Evolutionary conservation across 805 yeast genomes (phyloP).

Genomic region (Yarrowia yakushimensis): DNA sequence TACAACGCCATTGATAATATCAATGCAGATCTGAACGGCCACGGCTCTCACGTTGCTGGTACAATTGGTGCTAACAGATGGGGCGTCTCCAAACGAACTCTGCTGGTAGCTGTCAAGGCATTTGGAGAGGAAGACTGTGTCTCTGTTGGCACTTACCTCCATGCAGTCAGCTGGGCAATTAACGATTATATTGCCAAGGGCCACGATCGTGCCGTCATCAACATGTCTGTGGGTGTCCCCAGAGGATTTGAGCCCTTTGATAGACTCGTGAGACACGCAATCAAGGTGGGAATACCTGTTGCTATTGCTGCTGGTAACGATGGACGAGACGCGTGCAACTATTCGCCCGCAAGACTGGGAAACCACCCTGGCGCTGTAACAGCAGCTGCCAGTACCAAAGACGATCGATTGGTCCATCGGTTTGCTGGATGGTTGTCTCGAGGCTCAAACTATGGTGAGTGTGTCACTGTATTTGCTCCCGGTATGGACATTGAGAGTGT

Average conservation of each 20-base stretch:
- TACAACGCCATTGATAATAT: conserved; percentile 43
- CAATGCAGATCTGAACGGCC: conserved; percentile 53
- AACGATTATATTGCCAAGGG: conserved; percentile 29
- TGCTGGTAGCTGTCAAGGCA: conserved; percentile 54
- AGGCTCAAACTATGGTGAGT: conserved; percentile 52
- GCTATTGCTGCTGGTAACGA: conserved; percentile 22
- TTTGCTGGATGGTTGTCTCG: conserved; percentile 39
- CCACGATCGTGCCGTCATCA: conserved; percentile 9
- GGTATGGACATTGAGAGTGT: conserved; percentile 80
- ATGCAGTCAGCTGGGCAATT: conserved; percentile 56
- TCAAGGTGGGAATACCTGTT: conserved; percentile 36
- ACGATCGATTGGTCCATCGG: neutral
- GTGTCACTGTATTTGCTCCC: conserved; percentile 96
- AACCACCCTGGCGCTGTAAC: conserved; percentile 38
- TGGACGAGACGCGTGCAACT: conserved; percentile 14
- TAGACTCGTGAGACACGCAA: conserved; percentile 37
- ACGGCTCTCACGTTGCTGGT: conserved; percentile 62
- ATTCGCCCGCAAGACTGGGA: conserved; percentile 9
- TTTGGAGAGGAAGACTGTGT: conserved; percentile 53
- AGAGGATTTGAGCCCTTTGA: conserved; percentile 29
- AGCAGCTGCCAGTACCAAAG: conserved; percentile 13
- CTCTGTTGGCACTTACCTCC: conserved; percentile 51
- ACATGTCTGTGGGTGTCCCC: conserved; percentile 42
- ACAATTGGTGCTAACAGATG: conserved; percentile 51
- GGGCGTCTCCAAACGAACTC: conserved; percentile 51